phyloP scores from a whole-genome alignment of 805 yeast species.

The Saturnispora quitensis region DNA sequence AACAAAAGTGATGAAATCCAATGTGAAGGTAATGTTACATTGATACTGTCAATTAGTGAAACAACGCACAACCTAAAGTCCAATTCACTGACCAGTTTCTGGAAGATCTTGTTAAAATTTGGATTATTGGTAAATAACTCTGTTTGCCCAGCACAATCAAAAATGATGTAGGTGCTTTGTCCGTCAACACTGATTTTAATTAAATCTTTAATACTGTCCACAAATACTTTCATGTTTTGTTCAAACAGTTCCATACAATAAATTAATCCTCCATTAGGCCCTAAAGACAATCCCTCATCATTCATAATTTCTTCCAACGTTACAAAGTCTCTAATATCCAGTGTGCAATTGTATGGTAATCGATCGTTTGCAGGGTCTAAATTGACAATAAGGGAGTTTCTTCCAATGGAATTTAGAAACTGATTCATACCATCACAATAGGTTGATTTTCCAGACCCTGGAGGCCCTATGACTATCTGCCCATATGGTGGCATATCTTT shows the following conservation, averaged over 20 bases:
- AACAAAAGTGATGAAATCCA: slow-evolving; percentile 74
- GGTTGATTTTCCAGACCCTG: slow-evolving; percentile 95
- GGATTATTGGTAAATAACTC: slow-evolving; percentile 89
- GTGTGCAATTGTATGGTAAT: slow-evolving; percentile 43
- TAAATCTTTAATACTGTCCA: slow-evolving; percentile 46
- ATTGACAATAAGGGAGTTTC: slow-evolving; percentile 77
- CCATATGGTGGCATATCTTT: slow-evolving; percentile 51
- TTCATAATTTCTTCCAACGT: slow-evolving; percentile 54
- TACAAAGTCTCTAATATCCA: slow-evolving; percentile 49
- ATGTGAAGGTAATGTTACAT: slow-evolving; percentile 79
- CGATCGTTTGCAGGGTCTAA: slow-evolving; percentile 75
- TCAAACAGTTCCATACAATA: slow-evolving; percentile 69
- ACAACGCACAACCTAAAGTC: slow-evolving; percentile 78
- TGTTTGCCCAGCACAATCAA: slow-evolving; percentile 95
- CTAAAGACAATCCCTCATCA: slow-evolving; percentile 37
- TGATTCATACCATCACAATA: slow-evolving; percentile 90
- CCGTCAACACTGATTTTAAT: slow-evolving; percentile 36
- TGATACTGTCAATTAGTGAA: slow-evolving; percentile 73
- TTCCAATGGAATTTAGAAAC: slow-evolving; percentile 87
- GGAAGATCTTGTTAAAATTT: slow-evolving; percentile 61
- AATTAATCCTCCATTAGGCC: slow-evolving; percentile 82
- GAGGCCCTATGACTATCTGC: slow-evolving; percentile 94
- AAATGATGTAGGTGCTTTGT: slow-evolving; percentile 51
- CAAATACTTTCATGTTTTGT: slow-evolving; percentile 47
- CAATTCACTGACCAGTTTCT: slow-evolving; percentile 48